These are phyloP conservation scores for Colletotrichum sp. DNA, from an alignment of 2,329 filamentous ascomycete genomes.

Conservation along the genomic window DNA sequence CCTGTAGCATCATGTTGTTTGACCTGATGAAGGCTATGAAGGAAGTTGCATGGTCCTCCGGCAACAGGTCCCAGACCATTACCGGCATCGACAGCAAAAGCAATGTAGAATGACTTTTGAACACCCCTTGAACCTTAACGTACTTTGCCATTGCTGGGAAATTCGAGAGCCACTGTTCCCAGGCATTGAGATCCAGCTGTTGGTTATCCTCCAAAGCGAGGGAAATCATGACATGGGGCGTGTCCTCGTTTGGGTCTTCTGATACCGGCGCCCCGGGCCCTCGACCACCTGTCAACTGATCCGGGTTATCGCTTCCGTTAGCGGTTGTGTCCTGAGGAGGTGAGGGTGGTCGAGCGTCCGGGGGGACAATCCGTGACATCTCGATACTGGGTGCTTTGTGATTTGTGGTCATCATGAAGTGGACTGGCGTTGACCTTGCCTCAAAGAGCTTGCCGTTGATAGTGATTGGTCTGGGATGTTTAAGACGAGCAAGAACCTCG, in stretches of 20 bases:
- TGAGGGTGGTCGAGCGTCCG: slow-evolving; percentile 38
- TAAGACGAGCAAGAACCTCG: slow-evolving; percentile 63
- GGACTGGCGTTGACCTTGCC: slow-evolving; percentile 62
- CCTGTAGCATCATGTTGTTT: slow-evolving; percentile 6
- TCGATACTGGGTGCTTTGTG: slow-evolving; percentile 65
- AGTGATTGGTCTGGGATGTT: slow-evolving; percentile 62
- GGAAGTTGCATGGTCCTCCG: slow-evolving; percentile 60
- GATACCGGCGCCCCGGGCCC: slow-evolving; percentile 11
- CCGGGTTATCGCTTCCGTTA: neutral
- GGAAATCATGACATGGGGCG: slow-evolving; percentile 66
- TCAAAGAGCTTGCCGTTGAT: slow-evolving; percentile 64
- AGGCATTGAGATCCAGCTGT: slow-evolving; percentile 60
- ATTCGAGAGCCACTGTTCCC: slow-evolving; percentile 61
- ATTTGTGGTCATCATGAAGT: slow-evolving; percentile 69
- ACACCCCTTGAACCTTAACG: slow-evolving; percentile 65
- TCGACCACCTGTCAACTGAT: neutral
- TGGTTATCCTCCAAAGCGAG: slow-evolving; percentile 64
- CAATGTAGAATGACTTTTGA: slow-evolving; percentile 65
- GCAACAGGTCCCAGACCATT: slow-evolving; percentile 64
- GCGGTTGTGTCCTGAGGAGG: slow-evolving; percentile 33
- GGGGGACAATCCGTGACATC: slow-evolving; percentile 45
- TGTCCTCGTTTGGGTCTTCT: slow-evolving; percentile 56
- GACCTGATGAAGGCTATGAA: slow-evolving; percentile 43
- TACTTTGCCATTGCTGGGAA: slow-evolving; percentile 64
- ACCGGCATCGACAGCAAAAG: slow-evolving; percentile 63